Evolutionary conservation across 2,329 filamentous ascomycete species (phyloP).

Genomic region (Ascochyta fabae): DNA sequence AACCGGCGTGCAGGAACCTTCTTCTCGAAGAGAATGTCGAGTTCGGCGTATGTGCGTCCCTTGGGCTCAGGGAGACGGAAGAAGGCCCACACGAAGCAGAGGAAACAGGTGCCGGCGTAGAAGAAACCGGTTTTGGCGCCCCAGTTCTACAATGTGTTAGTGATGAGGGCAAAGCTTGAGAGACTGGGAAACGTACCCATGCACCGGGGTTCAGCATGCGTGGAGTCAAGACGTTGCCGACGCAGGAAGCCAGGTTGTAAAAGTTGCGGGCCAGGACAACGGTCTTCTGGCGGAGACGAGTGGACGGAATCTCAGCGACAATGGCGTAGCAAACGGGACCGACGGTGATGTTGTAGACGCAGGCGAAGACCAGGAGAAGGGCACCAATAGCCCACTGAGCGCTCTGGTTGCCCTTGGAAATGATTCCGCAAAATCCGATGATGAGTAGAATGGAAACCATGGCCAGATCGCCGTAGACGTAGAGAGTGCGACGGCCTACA

Average conservation of each 20-base stretch:
- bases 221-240: slow-evolving; percentile 63
- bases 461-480: slow-evolving; percentile 69
- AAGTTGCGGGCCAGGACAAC: slow-evolving; percentile 82
- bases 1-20: slow-evolving; percentile 43
- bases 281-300: slow-evolving; percentile 87
- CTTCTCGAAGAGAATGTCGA: slow-evolving; percentile 80
- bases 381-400: slow-evolving; percentile 54
- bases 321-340: slow-evolving; percentile 91
- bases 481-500: slow-evolving; percentile 76
- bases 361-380: slow-evolving; percentile 52
- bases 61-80: slow-evolving; percentile 81
- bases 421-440: slow-evolving; percentile 79
- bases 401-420: slow-evolving; percentile 47
- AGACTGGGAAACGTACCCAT: slow-evolving; percentile 26
- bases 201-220: slow-evolving; percentile 47
- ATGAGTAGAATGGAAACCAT: slow-evolving; percentile 71
- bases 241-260: slow-evolving; percentile 77
- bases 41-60: slow-evolving; percentile 82
- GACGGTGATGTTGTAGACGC: slow-evolving; percentile 84
- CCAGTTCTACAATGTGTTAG: slow-evolving; percentile 59
- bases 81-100: slow-evolving; percentile 79
- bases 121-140: slow-evolving; percentile 86
- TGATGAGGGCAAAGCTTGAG: not conserved
- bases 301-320: slow-evolving; percentile 82
- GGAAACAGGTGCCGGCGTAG: slow-evolving; percentile 79